phyloP scores from a whole-genome alignment of 139 green algal genomes.

The Chlorella sp. region DNA sequence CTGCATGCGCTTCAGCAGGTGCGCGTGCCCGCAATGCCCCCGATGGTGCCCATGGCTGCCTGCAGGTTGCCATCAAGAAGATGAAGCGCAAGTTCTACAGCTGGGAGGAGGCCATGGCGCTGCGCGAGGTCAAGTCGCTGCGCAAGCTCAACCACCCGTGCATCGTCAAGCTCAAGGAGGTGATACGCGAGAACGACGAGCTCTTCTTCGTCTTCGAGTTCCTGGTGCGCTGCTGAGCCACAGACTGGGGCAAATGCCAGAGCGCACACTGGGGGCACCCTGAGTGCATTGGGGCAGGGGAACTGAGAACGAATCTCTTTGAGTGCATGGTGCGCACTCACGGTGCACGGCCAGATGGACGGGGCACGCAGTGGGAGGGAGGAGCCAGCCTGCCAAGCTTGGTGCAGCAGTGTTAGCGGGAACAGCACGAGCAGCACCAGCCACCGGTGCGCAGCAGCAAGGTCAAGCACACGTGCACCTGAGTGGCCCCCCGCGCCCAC shows the following conservation, averaged over 20 bases:
- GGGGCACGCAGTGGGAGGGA: background rate
- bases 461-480: too few relatives aligned
- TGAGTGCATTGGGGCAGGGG: too few relatives aligned
- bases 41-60: too few relatives aligned
- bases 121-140: conserved; percentile 83
- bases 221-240: conserved; percentile 66
- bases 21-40: too few relatives aligned
- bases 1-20: too few relatives aligned
- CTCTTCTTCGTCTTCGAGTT: conserved; percentile 97
- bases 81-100: conserved; percentile 97
- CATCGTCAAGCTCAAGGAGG: conserved; percentile 94
- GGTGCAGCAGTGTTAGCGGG: background rate
- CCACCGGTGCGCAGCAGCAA: background rate
- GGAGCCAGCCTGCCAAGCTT: too few relatives aligned
- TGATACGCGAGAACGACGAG: conserved; percentile 94
- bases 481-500: too few relatives aligned
- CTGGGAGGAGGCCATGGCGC: conserved; percentile 94
- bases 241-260: too few relatives aligned
- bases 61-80: conserved; percentile 93
- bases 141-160: conserved; percentile 89
- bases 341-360: too few relatives aligned
- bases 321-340: too few relatives aligned
- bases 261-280: too few relatives aligned
- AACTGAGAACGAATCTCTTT: too few relatives aligned
- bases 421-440: background rate